Evolutionary conservation across 2,329 filamentous ascomycete species (phyloP).

Genomic region (Cercospora canescens): DNA sequence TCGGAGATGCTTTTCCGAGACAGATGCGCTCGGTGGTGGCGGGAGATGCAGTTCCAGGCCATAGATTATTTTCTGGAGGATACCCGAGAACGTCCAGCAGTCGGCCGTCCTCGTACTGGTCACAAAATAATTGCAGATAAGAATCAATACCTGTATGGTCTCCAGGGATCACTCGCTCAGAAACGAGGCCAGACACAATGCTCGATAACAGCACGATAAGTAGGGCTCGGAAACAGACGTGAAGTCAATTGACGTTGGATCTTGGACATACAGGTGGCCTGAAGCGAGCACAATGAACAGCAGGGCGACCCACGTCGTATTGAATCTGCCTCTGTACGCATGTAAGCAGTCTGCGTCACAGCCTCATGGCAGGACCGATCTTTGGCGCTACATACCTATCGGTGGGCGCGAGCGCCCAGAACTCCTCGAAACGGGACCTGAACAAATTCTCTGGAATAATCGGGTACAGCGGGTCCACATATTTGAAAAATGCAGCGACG

Average conservation of each 20-base stretch:
- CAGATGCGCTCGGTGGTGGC: slow-evolving; percentile 60
- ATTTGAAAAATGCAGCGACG: slow-evolving; percentile 10
- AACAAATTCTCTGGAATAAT: slow-evolving; percentile 1
- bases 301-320: neutral
- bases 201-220: neutral
- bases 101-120: slow-evolving; percentile 82
- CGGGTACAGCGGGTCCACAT: slow-evolving; percentile 14
- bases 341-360: neutral
- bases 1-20: slow-evolving; percentile 71
- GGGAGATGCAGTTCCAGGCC: slow-evolving; percentile 79
- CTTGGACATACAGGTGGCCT: neutral
- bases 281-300: neutral
- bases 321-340: neutral
- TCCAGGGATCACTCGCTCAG: neutral
- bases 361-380: neutral
- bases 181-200: neutral
- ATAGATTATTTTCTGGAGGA: slow-evolving; percentile 73
- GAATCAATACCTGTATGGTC: slow-evolving; percentile 75
- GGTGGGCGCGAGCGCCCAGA: neutral
- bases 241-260: neutral
- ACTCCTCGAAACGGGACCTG: slow-evolving; percentile 33
- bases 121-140: slow-evolving; percentile 78
- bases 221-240: neutral
- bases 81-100: slow-evolving; percentile 77
- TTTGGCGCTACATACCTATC: neutral